Evolutionary conservation across 176 grass and related monocot species (phyloP).

Genomic region (Avena atlantica): DNA sequence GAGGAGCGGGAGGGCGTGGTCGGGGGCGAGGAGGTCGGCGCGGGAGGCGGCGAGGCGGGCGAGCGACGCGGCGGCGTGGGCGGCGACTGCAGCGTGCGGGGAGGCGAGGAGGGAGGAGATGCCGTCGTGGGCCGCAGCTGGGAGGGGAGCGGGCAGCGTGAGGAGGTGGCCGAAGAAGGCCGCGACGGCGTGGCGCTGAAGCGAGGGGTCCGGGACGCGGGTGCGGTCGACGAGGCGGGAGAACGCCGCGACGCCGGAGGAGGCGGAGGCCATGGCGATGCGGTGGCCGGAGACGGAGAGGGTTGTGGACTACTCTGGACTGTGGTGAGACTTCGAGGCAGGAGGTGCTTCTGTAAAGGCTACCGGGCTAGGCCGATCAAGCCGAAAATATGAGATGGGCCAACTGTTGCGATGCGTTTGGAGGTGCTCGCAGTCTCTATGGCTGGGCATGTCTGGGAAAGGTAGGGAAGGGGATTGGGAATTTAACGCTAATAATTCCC

Average conservation of each 20-base stretch:
- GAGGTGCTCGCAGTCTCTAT: no score
- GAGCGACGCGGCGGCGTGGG: conserved; percentile 36
- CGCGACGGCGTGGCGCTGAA: conserved; percentile 46
- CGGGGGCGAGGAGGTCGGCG: conserved; percentile 45
- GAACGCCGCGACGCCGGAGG: conserved; percentile 31
- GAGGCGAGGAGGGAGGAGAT: conserved; percentile 47
- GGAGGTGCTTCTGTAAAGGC: no score
- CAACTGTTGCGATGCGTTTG: not conserved
- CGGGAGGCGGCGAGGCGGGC: conserved; percentile 45
- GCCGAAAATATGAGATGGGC: not conserved
- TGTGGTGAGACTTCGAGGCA: not conserved
- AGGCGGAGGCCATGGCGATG: conserved; percentile 48
- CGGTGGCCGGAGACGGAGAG: conserved; percentile 48
- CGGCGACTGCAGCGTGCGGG: conserved; percentile 40
- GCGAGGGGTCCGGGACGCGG: conserved; percentile 35
- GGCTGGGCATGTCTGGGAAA: no score
- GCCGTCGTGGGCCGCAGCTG: conserved; percentile 50
- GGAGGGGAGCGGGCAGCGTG: conserved; percentile 47
- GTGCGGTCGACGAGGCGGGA: conserved; percentile 50
- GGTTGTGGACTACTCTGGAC: not conserved
- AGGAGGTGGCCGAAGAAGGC: conserved; percentile 56
- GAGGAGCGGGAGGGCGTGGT: conserved; percentile 44
- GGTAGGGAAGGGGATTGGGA: no score
- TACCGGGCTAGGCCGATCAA: not conserved
- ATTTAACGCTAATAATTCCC: no score